phyloP scores from a whole-genome alignment of 2,329 filamentous ascomycete genomes.

The Tympanopsis confertula region DNA sequence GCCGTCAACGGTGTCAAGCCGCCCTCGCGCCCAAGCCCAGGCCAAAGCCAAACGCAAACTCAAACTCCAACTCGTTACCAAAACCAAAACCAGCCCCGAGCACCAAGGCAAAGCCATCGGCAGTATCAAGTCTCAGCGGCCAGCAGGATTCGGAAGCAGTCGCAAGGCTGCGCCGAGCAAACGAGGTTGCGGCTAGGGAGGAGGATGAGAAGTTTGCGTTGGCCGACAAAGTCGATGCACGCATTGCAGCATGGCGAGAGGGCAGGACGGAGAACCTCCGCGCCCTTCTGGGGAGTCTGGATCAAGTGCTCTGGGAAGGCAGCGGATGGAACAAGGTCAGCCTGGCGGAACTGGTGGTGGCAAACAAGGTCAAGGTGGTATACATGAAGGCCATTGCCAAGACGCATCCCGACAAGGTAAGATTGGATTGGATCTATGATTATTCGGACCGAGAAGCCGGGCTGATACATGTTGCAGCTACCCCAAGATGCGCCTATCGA shows the following conservation, averaged over 20 bases:
- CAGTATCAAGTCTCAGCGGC: constrained; percentile 26
- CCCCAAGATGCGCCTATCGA: constrained; percentile 54
- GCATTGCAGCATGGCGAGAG: constrained; percentile 70
- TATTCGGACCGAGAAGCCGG: not conserved
- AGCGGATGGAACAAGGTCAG: constrained; percentile 96
- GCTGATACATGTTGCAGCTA: constrained; percentile 29
- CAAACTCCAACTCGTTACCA: constrained; percentile 26
- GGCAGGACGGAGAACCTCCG: constrained; percentile 88
- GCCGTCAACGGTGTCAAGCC: constrained; percentile 79
- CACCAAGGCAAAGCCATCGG: constrained; percentile 25
- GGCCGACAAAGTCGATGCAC: constrained; percentile 72
- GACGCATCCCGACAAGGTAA: constrained; percentile 96
- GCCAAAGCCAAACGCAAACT: constrained; percentile 18
- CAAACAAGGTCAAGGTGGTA: constrained; percentile 88
- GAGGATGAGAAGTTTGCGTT: constrained; percentile 91
- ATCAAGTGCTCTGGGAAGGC: constrained; percentile 79
- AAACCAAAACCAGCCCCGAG: constrained; percentile 14
- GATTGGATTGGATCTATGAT: constrained; percentile 14
- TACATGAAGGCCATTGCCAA: constrained; percentile 99
- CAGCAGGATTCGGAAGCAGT: constrained; percentile 64
- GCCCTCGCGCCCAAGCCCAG: constrained; percentile 64
- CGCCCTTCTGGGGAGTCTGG: constrained; percentile 74
- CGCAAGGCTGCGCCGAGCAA: constrained; percentile 68
- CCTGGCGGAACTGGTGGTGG: constrained; percentile 82
- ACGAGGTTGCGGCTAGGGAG: constrained; percentile 70